phyloP scores from a whole-genome alignment of 495 filamentous ascomycete genomes.

The Neurospora sp. region DNA sequence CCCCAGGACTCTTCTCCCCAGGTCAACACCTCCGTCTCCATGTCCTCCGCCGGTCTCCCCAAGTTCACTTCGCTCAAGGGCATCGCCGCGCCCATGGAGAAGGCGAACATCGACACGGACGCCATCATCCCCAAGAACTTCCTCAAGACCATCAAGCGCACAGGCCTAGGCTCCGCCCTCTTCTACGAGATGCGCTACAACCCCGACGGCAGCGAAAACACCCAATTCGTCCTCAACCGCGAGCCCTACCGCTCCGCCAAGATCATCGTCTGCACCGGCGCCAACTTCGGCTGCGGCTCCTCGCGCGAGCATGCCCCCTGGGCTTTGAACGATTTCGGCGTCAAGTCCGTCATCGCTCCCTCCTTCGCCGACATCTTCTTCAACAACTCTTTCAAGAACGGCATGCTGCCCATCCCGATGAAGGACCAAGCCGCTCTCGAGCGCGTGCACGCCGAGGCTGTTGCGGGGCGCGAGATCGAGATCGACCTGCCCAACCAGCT shows the following conservation, averaged over 20 bases:
- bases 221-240: constrained; percentile 82
- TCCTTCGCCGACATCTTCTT: constrained; percentile 97
- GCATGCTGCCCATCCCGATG: constrained; percentile 87
- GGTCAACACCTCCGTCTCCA: constrained; percentile 45
- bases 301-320: constrained; percentile 94
- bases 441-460: constrained; percentile 68
- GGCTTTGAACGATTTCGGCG: constrained; percentile 94
- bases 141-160: constrained; percentile 98
- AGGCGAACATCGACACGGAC: constrained; percentile 89
- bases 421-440: constrained; percentile 54
- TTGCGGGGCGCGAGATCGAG: constrained; percentile 76
- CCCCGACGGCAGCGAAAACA: constrained; percentile 59
- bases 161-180: constrained; percentile 77
- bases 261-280: constrained; percentile 86
- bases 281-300: constrained; percentile 93
- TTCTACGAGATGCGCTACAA: constrained; percentile 78
- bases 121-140: constrained; percentile 99
- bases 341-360: constrained; percentile 86
- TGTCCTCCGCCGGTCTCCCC: constrained; percentile 55
- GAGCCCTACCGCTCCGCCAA: constrained; percentile 77
- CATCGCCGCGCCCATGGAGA: constrained; percentile 79
- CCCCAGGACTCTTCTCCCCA: constrained; percentile 59
- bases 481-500: constrained; percentile 81
- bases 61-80: constrained; percentile 77
- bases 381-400: constrained; percentile 99